Base-by-base conservation (phyloP, 2,329 filamentous ascomycete species). In the Knoxdaviesia proteae region DNA sequence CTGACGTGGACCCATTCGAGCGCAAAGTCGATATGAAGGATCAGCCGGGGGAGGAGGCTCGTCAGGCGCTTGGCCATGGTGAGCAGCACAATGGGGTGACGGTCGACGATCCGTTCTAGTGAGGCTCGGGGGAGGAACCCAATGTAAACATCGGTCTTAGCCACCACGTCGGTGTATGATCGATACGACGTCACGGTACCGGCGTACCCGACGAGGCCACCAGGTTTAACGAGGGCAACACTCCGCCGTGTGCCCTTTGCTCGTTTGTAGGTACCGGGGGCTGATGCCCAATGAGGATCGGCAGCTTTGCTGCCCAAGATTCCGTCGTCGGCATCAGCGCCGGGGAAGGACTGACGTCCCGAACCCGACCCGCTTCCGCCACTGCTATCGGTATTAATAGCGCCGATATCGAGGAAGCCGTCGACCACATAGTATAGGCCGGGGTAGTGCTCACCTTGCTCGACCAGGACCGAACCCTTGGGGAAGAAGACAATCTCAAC, bases 401-500 rank as follows among this genome's bases (percentile, higher is more conserved):
- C 44, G 20, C 45, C 45, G 38, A 96, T 87, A 53, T 98, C 90
- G 34, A 98, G 63, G 52, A 98, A 98, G 0, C 90, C 90, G 56
- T 98, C 90, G 41, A 98, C 81, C 3, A 98, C 88, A 58, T 98
- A 98, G 61, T 98, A 98, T 1, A 98, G 58, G 0, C 90, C 90
- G 0, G 90, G 90, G 51, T 92, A 94, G n/a, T 90, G 74, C 57
- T 98, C 90, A 7, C 90, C 88, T 61, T 96, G 87, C 54, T 98
- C 90, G 0, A 98, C 87, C 10, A 98, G 68, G 1, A 98, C 81
- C 2, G 90, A 88, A 3, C 83, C 87, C 56, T 96, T 84, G 0
- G 87, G 88, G 49, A 98, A 98, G 61, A 83, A 96, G 5, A 98
- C 90, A 49, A 98, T 94, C 54, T 98, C 90, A 3, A 96, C 74